Evolutionary conservation across 352 stramenopile genomes (phyloP).

Genomic region (Globisporangium irregulare): DNA sequence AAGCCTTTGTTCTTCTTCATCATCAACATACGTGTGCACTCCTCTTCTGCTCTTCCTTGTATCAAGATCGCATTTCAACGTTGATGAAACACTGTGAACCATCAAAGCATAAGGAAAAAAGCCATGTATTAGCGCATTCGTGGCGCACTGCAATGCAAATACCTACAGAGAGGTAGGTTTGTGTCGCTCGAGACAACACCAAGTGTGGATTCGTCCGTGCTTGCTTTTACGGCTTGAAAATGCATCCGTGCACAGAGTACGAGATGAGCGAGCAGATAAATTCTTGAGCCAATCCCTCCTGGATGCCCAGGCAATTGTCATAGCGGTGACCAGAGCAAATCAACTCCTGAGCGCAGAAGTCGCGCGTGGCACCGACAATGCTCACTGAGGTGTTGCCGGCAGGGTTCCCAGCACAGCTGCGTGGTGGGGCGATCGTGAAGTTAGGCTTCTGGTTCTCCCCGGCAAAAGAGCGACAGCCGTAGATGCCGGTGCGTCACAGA

Average conservation of each 20-base stretch:
- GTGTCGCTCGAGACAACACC: too few relatives aligned
- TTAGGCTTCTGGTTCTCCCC: not conserved
- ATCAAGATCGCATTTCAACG: too few relatives aligned
- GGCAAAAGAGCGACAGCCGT: conserved; percentile 1
- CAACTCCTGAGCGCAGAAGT: conserved; percentile 1
- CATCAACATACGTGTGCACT: too few relatives aligned
- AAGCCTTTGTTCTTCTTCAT: too few relatives aligned
- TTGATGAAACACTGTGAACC: too few relatives aligned
- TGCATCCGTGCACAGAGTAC: not conserved
- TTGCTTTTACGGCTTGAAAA: not conserved
- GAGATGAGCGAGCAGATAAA: not conserved
- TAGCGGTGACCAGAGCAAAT: not conserved
- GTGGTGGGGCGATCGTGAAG: not conserved
- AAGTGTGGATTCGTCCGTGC: too few relatives aligned
- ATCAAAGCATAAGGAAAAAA: too few relatives aligned
- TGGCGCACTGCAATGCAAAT: too few relatives aligned
- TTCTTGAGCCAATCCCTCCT: conserved; percentile 2
- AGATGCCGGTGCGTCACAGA: conserved; percentile 4
- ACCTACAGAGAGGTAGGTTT: too few relatives aligned
- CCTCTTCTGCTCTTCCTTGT: too few relatives aligned
- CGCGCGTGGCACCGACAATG: not conserved
- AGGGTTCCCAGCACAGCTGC: conserved; percentile 1
- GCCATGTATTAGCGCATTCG: too few relatives aligned
- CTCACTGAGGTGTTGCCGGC: not conserved
- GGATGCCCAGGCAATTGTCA: conserved; percentile 8